These are phyloP conservation scores for Chondrus crispus DNA, from an alignment of 23 red algal genomes.

Conservation along the genomic window DNA sequence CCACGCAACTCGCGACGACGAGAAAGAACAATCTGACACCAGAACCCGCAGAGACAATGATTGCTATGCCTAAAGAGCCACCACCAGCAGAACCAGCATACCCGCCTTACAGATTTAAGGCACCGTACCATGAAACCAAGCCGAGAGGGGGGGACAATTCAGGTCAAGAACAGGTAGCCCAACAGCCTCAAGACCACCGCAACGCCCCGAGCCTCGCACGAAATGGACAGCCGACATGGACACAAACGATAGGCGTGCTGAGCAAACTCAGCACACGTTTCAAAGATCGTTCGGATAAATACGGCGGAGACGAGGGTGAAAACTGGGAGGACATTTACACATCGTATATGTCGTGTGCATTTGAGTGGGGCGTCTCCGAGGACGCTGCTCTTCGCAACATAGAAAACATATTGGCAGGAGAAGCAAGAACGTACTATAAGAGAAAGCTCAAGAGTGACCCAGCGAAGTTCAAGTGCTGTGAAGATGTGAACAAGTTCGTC, in stretches of 20 bases:
- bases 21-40: too few species aligned
- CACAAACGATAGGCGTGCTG: background rate
- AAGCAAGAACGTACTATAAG: background rate
- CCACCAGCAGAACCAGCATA: too few species aligned
- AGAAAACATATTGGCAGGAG: background rate
- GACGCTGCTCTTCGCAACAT: background rate
- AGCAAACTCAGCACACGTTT: background rate
- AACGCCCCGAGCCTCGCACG: too few species aligned
- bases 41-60: too few species aligned
- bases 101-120: too few species aligned
- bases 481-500: background rate
- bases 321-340: background rate
- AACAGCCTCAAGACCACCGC: too few species aligned
- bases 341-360: background rate
- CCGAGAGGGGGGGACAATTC: too few species aligned
- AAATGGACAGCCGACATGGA: too few species aligned
- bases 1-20: too few species aligned
- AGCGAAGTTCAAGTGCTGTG: background rate
- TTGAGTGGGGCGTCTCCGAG: background rate
- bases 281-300: background rate
- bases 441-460: background rate
- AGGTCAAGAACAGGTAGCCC: too few species aligned
- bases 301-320: background rate
- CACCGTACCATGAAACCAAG: too few species aligned
- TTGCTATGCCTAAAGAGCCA: too few species aligned